Conservation (phyloP, 345 rosid species). For the Brassica napus region Da-Ae NC_063445.1:12618501-12619000, state of each 20-base stretch:
- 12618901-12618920: constrained; percentile 41
- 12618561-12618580: constrained; percentile 94
- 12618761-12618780: constrained; percentile 64
- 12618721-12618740: constrained; percentile 99
- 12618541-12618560: constrained; percentile 81
- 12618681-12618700: constrained; percentile 94
- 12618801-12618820: not conserved
- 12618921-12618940: constrained; percentile 39
- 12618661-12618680: constrained; percentile 2
- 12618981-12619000: constrained; percentile 27
- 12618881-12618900: constrained; percentile 59
- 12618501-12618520: constrained; percentile 63
- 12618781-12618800: constrained; percentile 71
- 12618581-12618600: constrained; percentile 15
- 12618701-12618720: constrained; percentile 96
- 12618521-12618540: constrained; percentile 87
- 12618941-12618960: constrained; percentile 42
- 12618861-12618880: not conserved
- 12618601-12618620: not conserved
- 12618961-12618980: constrained; percentile 26
- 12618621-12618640: constrained; percentile 5
- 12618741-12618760: constrained; percentile 68
- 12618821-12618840: not conserved
- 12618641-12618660: not conserved
- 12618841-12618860: not conserved